A percentile compares a stretch with the other conserved stretches of the same genome.
Evolutionary conservation across 192 early-diverging fungal genomes (phyloP).

Genomic region (Linnemannia zychae): DNA sequence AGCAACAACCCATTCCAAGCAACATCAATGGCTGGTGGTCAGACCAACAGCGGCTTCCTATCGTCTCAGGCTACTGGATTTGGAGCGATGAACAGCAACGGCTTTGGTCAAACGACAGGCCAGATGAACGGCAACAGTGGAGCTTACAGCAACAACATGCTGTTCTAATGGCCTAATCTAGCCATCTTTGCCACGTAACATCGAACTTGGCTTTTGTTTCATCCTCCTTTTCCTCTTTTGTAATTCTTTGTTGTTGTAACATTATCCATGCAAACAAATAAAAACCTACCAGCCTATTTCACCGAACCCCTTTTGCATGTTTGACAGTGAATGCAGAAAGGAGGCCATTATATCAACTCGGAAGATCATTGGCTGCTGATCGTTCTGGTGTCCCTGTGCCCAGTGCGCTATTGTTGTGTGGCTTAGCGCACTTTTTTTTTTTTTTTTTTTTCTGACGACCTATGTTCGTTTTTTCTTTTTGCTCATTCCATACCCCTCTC

Average conservation of each 20-base stretch:
- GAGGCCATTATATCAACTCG: background rate
- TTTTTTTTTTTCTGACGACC: slow-evolving; percentile 17
- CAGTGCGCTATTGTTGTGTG: slow-evolving; percentile 14
- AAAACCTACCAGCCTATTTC: slow-evolving; percentile 4
- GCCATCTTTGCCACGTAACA: too few species aligned
- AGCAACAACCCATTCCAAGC: slow-evolving; percentile 49
- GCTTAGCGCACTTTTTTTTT: slow-evolving; percentile 18
- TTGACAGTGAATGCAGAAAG: background rate
- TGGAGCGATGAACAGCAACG: slow-evolving; percentile 17
- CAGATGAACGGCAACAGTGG: slow-evolving; percentile 8
- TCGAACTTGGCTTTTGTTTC: background rate
- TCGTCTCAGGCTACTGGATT: slow-evolving; percentile 46
- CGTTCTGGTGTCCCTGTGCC: background rate
- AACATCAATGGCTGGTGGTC: background rate
- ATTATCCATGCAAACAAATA: background rate
- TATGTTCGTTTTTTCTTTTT: background rate
- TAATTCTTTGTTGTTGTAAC: slow-evolving; percentile 5
- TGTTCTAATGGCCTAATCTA: too few species aligned
- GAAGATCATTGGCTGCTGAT: background rate
- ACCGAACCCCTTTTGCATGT: background rate
- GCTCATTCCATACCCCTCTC: slow-evolving; percentile 8
- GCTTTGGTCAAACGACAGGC: slow-evolving; percentile 1
- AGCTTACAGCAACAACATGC: slow-evolving; percentile 33
- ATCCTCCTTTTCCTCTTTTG: background rate
- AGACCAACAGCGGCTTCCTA: slow-evolving; percentile 15